phyloP scores from a whole-genome alignment of 352 stramenopile species.

The Albugo candida region DNA sequence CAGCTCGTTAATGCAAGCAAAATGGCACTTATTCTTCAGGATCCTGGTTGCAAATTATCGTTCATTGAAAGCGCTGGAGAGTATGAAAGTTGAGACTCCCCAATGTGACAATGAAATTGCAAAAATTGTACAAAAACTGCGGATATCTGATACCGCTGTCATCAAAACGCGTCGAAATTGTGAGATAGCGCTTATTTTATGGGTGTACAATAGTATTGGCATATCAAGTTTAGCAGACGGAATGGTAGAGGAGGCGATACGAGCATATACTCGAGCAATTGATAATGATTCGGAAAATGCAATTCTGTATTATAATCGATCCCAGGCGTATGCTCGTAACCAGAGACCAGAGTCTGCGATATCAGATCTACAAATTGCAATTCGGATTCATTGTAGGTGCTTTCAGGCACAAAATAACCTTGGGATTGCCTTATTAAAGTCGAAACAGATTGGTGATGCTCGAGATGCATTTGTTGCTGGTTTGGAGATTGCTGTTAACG shows the following conservation, averaged over 20 bases:
- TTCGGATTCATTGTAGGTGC: slow-evolving; percentile 19
- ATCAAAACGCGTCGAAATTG: too few species aligned
- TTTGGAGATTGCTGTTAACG: slow-evolving; percentile 10
- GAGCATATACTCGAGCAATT: slow-evolving; percentile 29
- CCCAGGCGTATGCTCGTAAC: slow-evolving; percentile 26
- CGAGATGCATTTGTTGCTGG: slow-evolving; percentile 19
- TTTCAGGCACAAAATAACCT: slow-evolving; percentile 27
- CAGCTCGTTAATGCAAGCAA: too few species aligned
- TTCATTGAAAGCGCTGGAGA: too few species aligned
- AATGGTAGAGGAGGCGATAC: slow-evolving; percentile 25
- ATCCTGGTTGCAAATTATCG: too few species aligned
- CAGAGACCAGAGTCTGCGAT: slow-evolving; percentile 17
- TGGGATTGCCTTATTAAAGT: slow-evolving; percentile 20
- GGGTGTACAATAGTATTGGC: slow-evolving; percentile 29
- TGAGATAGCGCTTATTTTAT: slow-evolving; percentile 13
- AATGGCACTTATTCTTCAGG: too few species aligned
- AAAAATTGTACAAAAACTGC: not conserved
- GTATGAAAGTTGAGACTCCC: too few species aligned
- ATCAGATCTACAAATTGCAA: slow-evolving; percentile 23
- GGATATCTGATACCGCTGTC: too few species aligned
- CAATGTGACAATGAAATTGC: not conserved
- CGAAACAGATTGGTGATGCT: slow-evolving; percentile 25
- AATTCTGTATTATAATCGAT: slow-evolving; percentile 28
- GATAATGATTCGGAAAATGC: slow-evolving; percentile 17
- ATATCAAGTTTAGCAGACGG: slow-evolving; percentile 10